Evolutionary conservation across 352 stramenopile species (phyloP), one percentile per base, ranked within the genome.

Genomic region (Phytophthora cryptogea): DNA sequence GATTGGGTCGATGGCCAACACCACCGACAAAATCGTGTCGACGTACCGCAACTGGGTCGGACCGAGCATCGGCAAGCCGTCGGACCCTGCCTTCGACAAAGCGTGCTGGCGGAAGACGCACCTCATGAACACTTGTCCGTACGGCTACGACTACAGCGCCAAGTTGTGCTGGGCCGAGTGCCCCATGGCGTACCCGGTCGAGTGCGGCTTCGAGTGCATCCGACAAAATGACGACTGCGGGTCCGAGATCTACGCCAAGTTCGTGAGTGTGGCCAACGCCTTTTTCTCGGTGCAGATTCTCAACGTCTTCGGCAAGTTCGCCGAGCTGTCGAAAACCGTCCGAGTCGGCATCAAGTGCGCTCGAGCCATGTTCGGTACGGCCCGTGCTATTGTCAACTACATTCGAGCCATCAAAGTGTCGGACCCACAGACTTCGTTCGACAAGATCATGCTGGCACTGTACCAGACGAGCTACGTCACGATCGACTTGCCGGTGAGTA

Each of bases 391-490:
- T 11, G 52, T 69, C 54, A 74, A 74, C 40, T 70, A 70, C 47
- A 39, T 74, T 8, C 60, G 66, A 3, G 52, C 54, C 0, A 13
- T 70, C 30, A 63, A 70, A 28, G 51, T 70, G 33, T 67, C 62
- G 5, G 39, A 70, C 33, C 60, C 66, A 13, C 40, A 70, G 31
- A 37, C 32, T 9, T 3, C 66, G 2, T 10, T 50, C 23, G 65
- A 73, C 46, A 28, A 73, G 17, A 14, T 73, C 9, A 13, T 73
- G 20, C 54, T 66, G 59, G 65, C 60, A 2, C 6, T 73, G 32
- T 73, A 73, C 54, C 59, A 73, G 20, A 73, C 65, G 11, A 74
- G 66, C 42, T 74, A 74, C 51, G 44, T 74, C 30, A 74, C 66
- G 0, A 74, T 74, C 42, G 66, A 74, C 26, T 41, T 74, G 2